Percentiles rank a stretch among this genome's conserved stretches.
These are phyloP conservation scores for Glycine latifolia DNA, from an alignment of 306 rosid species.

Conservation along the genomic window DNA sequence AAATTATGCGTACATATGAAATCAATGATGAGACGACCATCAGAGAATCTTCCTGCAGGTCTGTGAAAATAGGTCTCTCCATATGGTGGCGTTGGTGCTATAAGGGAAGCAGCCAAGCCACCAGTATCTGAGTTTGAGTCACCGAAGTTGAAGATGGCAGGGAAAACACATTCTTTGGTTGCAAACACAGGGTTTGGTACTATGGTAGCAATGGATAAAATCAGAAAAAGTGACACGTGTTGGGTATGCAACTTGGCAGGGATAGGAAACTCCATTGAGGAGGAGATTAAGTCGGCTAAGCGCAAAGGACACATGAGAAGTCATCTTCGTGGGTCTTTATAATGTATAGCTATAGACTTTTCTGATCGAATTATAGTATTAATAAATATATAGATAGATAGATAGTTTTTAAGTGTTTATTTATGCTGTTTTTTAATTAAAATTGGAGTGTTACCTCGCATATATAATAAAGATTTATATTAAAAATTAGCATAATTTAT, in stretches of 20 bases:
- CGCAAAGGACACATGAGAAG: too few species aligned
- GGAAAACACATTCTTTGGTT: slow-evolving; percentile 46
- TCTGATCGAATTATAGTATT: too few species aligned
- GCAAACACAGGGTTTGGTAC: slow-evolving; percentile 27
- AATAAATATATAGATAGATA: too few species aligned
- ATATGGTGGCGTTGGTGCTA: slow-evolving; percentile 47
- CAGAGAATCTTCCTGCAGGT: slow-evolving; percentile 55
- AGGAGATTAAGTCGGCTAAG: not conserved
- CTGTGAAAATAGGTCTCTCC: slow-evolving; percentile 61
- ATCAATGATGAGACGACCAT: slow-evolving; percentile 60
- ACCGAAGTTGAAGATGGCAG: slow-evolving; percentile 67
- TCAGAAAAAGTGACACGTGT: not conserved
- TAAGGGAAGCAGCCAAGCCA: slow-evolving; percentile 42
- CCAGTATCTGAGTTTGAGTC: slow-evolving; percentile 68
- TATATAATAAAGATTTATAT: too few species aligned
- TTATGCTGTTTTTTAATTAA: too few species aligned
- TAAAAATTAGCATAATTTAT: too few species aligned
- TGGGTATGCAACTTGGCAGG: not conserved
- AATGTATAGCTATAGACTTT: too few species aligned
- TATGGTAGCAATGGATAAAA: slow-evolving; percentile 17
- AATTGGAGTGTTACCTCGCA: too few species aligned
- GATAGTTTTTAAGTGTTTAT: too few species aligned
- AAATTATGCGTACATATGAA: slow-evolving; percentile 50
- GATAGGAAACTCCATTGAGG: slow-evolving; percentile 45
- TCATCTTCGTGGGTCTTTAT: too few species aligned